Conservation (phyloP, 2,329 filamentous ascomycete species). For the Corinectria fuckeliana region DNA sequence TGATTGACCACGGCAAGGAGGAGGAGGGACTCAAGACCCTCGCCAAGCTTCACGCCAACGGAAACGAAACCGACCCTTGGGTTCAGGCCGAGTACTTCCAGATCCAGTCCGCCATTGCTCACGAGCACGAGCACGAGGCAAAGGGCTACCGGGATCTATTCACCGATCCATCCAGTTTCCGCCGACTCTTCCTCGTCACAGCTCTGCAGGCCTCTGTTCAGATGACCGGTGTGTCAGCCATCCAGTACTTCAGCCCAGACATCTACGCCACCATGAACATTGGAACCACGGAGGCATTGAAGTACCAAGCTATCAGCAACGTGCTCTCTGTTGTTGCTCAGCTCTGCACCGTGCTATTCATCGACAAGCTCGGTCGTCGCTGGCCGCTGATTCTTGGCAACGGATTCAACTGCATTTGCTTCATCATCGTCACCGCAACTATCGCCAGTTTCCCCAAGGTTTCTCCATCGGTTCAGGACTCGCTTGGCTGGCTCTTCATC, state of each 20-base stretch:
- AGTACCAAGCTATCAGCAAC: constrained; percentile 76
- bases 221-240: constrained; percentile 76
- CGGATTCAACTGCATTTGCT: constrained; percentile 69
- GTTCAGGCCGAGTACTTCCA: constrained; percentile 74
- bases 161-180: constrained; percentile 65
- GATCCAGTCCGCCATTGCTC: constrained; percentile 70
- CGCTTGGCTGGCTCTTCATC: constrained; percentile 72
- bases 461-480: not conserved
- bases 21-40: constrained; percentile 70
- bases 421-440: constrained; percentile 24
- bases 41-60: constrained; percentile 71
- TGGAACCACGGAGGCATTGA: constrained; percentile 65
- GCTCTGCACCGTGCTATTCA: constrained; percentile 68
- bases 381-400: constrained; percentile 76
- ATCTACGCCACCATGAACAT: constrained; percentile 75
- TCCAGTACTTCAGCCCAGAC: constrained; percentile 73
- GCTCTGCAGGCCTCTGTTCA: constrained; percentile 73
- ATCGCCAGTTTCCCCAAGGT: constrained; percentile 22
- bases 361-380: constrained; percentile 73
- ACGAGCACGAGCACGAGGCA: constrained; percentile 71
- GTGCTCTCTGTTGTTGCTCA: constrained; percentile 72
- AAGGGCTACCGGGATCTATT: constrained; percentile 74
- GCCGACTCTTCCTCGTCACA: constrained; percentile 71
- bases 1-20: constrained; percentile 70
- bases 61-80: constrained; percentile 69